A percentile compares a stretch with the other conserved stretches of the same genome.
phyloP scores from a whole-genome alignment of 345 rosid species.

The Corchorus capsularis region DNA sequence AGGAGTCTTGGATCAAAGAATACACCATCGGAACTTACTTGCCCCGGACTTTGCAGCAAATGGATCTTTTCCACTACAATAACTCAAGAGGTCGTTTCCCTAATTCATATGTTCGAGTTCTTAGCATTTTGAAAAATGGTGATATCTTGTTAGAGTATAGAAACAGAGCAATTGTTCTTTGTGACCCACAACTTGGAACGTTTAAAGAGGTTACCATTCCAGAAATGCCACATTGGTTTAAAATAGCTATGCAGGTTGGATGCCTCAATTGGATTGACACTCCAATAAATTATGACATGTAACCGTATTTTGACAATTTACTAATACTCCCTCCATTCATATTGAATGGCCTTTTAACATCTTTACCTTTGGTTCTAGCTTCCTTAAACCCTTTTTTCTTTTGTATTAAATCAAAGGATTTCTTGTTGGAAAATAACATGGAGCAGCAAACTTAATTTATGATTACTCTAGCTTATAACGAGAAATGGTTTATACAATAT shows the following conservation, averaged over 20 bases:
- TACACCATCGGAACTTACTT: conserved; percentile 55
- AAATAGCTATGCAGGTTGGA: conserved; percentile 59
- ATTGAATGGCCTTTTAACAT: too few species aligned
- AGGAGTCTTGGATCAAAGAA: conserved; percentile 72
- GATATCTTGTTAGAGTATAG: conserved; percentile 77
- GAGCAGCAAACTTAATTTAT: too few species aligned
- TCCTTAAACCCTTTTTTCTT: too few species aligned
- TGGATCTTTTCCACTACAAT: conserved; percentile 39
- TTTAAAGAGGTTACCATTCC: conserved; percentile 59
- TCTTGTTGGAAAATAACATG: too few species aligned
- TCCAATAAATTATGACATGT: not conserved
- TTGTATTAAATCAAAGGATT: too few species aligned
- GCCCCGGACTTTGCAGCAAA: conserved; percentile 67
- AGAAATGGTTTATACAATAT: too few species aligned
- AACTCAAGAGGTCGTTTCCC: conserved; percentile 26
- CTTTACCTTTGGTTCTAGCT: too few species aligned
- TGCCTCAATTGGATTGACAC: conserved; percentile 36
- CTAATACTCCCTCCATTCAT: too few species aligned
- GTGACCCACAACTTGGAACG: conserved; percentile 55
- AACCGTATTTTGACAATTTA: too few species aligned
- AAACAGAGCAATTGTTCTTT: conserved; percentile 62
- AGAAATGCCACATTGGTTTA: conserved; percentile 68
- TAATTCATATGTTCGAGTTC: conserved; percentile 52
- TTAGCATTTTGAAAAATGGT: conserved; percentile 59
- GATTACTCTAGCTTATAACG: too few species aligned